Conservation (phyloP, 2,329 filamentous ascomycete genomes). For the Thermoascus crustaceus region DNA sequence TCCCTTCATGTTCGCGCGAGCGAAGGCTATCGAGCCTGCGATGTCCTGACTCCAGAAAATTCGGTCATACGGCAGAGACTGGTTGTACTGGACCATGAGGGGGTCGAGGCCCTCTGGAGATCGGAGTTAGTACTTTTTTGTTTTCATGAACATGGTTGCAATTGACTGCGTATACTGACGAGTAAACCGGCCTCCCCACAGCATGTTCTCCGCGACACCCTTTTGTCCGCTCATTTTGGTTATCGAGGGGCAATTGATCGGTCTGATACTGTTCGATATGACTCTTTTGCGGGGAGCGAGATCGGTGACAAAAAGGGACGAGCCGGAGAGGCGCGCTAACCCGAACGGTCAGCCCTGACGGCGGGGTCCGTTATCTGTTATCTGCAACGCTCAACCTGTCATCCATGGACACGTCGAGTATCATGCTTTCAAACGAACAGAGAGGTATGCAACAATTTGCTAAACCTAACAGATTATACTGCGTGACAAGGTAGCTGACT, state of each 20-base stretch:
- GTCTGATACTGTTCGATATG: not conserved
- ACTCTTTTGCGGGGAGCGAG: slow-evolving; percentile 1
- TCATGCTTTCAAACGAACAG: too few relatives aligned
- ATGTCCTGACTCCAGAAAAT: slow-evolving; percentile 75
- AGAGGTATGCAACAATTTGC: too few relatives aligned
- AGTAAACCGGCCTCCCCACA: slow-evolving; percentile 56
- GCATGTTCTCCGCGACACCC: slow-evolving; percentile 42
- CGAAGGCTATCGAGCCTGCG: slow-evolving; percentile 70
- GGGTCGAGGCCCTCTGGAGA: slow-evolving; percentile 66
- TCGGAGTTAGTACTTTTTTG: slow-evolving; percentile 6
- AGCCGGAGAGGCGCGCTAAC: not conserved
- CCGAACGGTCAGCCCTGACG: too few relatives aligned
- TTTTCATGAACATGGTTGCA: not conserved
- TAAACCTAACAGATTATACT: too few relatives aligned
- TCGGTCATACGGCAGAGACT: slow-evolving; percentile 69
- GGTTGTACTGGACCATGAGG: slow-evolving; percentile 80
- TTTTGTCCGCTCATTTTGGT: slow-evolving; percentile 29
- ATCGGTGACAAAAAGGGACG: slow-evolving; percentile 1
- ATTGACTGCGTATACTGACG: slow-evolving; percentile 30
- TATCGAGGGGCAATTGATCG: not conserved
- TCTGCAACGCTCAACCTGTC: too few relatives aligned
- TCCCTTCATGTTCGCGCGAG: slow-evolving; percentile 66
- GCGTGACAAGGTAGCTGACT: too few relatives aligned
- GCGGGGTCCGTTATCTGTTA: too few relatives aligned
- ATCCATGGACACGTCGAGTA: too few relatives aligned